These are phyloP conservation scores for Talaromyces sp. DNA, from an alignment of 2,329 filamentous ascomycete genomes.

Conservation along the genomic window DNA sequence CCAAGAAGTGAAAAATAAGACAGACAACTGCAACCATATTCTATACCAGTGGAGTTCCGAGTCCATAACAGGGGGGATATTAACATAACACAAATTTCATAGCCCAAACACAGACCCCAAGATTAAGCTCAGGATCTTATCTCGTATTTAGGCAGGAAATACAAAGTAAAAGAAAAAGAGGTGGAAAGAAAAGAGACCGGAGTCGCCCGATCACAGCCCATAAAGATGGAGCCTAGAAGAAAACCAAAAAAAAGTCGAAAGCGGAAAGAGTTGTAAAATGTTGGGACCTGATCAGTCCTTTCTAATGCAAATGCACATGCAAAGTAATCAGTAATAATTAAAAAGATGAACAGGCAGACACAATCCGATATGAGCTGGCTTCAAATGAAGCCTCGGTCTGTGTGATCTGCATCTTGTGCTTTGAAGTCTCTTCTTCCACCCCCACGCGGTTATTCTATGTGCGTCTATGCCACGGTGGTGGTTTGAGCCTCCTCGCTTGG, in stretches of 20 bases:
- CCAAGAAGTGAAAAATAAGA: too few relatives aligned
- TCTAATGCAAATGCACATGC: slow-evolving; percentile 6
- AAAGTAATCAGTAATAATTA: background rate
- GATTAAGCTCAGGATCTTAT: too few relatives aligned
- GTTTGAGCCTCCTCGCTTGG: slow-evolving; percentile 12
- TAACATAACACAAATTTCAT: too few relatives aligned
- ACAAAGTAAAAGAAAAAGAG: background rate
- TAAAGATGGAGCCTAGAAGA: background rate
- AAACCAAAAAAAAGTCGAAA: background rate
- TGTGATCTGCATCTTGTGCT: slow-evolving; percentile 5
- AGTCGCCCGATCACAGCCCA: background rate
- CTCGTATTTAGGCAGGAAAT: background rate
- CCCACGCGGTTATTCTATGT: slow-evolving; percentile 3
- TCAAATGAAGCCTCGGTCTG: slow-evolving; percentile 7
- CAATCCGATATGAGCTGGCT: background rate
- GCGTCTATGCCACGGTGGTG: slow-evolving; percentile 16
- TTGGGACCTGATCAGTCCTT: background rate
- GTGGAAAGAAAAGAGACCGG: background rate
- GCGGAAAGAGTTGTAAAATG: background rate
- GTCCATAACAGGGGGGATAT: too few relatives aligned
- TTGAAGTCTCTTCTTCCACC: background rate
- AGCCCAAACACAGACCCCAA: too few relatives aligned
- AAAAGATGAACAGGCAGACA: slow-evolving; percentile 7
- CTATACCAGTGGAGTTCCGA: too few relatives aligned
- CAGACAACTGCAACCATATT: too few relatives aligned